Evolutionary conservation across 2,329 filamentous ascomycete genomes (phyloP), one percentile per base, ranked within the genome.

Genomic region (Botrytis paeoniae): DNA sequence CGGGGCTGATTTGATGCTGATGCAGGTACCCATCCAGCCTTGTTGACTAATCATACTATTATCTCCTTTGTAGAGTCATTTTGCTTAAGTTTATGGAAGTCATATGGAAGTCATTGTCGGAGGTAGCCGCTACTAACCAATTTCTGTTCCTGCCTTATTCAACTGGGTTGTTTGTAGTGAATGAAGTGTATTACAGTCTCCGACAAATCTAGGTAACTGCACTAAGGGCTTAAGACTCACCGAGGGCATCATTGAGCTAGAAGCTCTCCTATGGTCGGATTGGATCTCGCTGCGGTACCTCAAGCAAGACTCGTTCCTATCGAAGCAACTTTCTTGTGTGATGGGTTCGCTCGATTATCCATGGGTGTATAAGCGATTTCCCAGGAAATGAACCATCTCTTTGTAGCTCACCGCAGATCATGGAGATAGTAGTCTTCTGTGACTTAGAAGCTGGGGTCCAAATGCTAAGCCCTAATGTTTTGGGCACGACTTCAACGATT

Each of bases 381-480:
- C 5, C 14, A 68, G n/a, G 22, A 54, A 54, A n/a, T 4, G 39
- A 6, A 1, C 22, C 48, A 29, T 32, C 37, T 57, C 65, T 57
- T 41, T 29, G 18, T 41, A 68, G 48, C 48, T 68, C 37, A 68
- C n/a, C 48, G 65, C 25, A 20, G 35, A 32, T 68, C 48, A 41
- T 29, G 22, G 25, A 41, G 25, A n/a, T 57, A 29, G 18, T 41
- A 20, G 39, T 57, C 39, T 48, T 54, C 35, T 66, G 32, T 54
- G 35, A 57, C 16, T 22, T 68, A 22, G 9, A 12, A 12, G 10
- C 48, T 57, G 48, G 65, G 48, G 18, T 39, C 18, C 22, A 6
- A 41, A 68, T 57, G 65, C 48, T 68, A 41, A 68, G 65, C 65
- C 63, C n/a, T 68, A 29, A 20, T 57, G 39, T 32, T 41, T 9